phyloP scores from a whole-genome alignment of 169 alveolate species.

The Hepatocystis sp. region DNA sequence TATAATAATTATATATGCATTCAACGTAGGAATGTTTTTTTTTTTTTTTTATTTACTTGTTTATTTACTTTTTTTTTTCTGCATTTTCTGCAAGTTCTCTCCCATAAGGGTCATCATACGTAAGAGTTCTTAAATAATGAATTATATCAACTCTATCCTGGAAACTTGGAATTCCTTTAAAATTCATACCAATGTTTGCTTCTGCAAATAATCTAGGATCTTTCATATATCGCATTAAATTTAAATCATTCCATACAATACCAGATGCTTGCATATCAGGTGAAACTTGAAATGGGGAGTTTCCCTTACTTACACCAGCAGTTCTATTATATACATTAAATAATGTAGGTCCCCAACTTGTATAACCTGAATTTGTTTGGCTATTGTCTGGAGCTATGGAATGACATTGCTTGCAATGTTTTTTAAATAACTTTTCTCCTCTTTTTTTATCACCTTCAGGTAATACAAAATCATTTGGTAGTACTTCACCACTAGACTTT shows the following conservation, averaged over 20 bases:
- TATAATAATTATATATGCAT: not conserved
- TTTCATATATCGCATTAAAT: conserved; percentile 87
- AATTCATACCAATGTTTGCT: conserved; percentile 85
- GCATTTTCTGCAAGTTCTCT: conserved; percentile 76
- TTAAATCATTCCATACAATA: conserved; percentile 88
- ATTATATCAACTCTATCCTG: conserved; percentile 88
- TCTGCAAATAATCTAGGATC: conserved; percentile 84
- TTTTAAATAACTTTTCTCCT: conserved; percentile 88
- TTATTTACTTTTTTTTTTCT: conserved; percentile 12
- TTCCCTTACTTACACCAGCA: conserved; percentile 84
- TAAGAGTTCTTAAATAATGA: conserved; percentile 84
- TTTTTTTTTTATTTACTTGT: not conserved
- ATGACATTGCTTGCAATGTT: conserved; percentile 90
- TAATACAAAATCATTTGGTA: conserved; percentile 79
- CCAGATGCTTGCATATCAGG: conserved; percentile 81
- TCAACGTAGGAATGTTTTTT: not conserved
- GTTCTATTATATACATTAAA: conserved; percentile 88
- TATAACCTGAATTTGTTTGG: conserved; percentile 82
- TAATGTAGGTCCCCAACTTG: conserved; percentile 88
- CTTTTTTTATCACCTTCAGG: conserved; percentile 84
- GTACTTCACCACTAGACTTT: conserved; percentile 76
- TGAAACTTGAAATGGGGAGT: conserved; percentile 80
- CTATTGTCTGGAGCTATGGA: conserved; percentile 88
- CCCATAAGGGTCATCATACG: conserved; percentile 85
- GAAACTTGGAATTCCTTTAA: conserved; percentile 84